These are phyloP conservation scores for Clarireedia hainanense DNA, from an alignment of 2,329 filamentous ascomycete species.

Conservation along the genomic window DNA sequence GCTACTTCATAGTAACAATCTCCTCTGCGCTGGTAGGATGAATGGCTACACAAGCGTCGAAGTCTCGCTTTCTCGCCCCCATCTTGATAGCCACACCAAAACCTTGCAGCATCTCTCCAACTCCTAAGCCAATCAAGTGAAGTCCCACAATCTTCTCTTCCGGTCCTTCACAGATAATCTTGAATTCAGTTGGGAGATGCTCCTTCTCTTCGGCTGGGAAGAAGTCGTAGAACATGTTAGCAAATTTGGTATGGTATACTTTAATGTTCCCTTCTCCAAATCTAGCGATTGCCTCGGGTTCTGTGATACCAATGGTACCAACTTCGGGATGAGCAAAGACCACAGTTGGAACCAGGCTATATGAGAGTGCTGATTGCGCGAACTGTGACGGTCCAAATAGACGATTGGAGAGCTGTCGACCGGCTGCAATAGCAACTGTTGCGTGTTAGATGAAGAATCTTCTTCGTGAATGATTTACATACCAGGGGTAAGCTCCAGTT, in stretches of 20 bases:
- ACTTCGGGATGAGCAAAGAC: constrained; percentile 44
- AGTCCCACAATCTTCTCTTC: constrained; percentile 43
- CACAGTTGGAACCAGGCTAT: constrained; percentile 44
- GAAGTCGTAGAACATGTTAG: constrained; percentile 40
- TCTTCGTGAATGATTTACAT: constrained; percentile 11
- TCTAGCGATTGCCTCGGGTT: constrained; percentile 38
- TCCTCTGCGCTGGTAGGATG: constrained; percentile 73
- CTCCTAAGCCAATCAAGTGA: constrained; percentile 40
- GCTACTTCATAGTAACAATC: constrained; percentile 40
- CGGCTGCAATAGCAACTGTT: constrained; percentile 43
- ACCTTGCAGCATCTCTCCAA: constrained; percentile 67
- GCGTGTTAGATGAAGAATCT: background rate
- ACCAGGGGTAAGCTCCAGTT: constrained; percentile 42
- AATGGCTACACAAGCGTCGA: constrained; percentile 68
- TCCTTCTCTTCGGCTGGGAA: constrained; percentile 41
- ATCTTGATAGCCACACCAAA: constrained; percentile 74
- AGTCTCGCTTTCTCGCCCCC: constrained; percentile 71
- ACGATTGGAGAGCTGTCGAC: constrained; percentile 40
- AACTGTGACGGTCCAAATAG: constrained; percentile 40
- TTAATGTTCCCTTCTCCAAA: constrained; percentile 43
- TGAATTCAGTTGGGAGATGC: constrained; percentile 42
- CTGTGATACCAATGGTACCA: constrained; percentile 41
- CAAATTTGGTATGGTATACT: constrained; percentile 40
- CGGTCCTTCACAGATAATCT: constrained; percentile 39
- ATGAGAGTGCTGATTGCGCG: constrained; percentile 36